Conservation (phyloP, 2,329 filamentous ascomycete genomes). For the Fusarium sp. region DNA sequence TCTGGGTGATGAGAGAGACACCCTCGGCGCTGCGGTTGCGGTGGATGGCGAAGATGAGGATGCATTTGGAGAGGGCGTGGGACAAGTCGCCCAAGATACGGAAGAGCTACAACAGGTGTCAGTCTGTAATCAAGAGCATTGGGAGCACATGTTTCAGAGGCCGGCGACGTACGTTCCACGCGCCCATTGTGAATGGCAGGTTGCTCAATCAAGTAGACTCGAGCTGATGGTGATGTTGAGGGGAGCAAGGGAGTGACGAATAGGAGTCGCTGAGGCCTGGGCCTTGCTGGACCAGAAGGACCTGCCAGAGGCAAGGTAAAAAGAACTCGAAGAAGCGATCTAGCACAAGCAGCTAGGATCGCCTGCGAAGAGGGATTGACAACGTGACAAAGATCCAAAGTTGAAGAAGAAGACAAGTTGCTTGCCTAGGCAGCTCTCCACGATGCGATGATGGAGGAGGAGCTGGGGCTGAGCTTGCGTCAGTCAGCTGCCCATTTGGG, state of each 20-base stretch:
- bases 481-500: constrained; percentile 28
- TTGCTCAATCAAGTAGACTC: constrained; percentile 32
- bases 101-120: constrained; percentile 63
- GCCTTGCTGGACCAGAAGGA: constrained; percentile 28
- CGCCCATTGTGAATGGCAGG: constrained; percentile 50
- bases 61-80: constrained; percentile 87
- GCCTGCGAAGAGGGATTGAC: constrained; percentile 2
- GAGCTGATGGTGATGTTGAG: constrained; percentile 1
- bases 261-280: constrained; percentile 4
- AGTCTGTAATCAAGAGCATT: constrained; percentile 3
- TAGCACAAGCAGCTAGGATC: neutral
- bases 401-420: constrained; percentile 27
- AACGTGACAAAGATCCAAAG: constrained; percentile 6
- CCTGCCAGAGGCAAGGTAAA: constrained; percentile 10
- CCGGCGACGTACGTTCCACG: constrained; percentile 53
- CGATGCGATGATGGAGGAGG: constrained; percentile 38
- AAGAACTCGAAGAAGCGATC: neutral
- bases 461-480: constrained; percentile 42
- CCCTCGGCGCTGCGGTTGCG: constrained; percentile 89
- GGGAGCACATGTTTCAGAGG: neutral
- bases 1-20: constrained; percentile 91
- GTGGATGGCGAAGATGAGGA: constrained; percentile 92
- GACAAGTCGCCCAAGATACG: constrained; percentile 86
- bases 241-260: constrained; percentile 5
- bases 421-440: constrained; percentile 32